Conservation (phyloP, 2,329 filamentous ascomycete species). For the Fusarium sp. region DNA sequence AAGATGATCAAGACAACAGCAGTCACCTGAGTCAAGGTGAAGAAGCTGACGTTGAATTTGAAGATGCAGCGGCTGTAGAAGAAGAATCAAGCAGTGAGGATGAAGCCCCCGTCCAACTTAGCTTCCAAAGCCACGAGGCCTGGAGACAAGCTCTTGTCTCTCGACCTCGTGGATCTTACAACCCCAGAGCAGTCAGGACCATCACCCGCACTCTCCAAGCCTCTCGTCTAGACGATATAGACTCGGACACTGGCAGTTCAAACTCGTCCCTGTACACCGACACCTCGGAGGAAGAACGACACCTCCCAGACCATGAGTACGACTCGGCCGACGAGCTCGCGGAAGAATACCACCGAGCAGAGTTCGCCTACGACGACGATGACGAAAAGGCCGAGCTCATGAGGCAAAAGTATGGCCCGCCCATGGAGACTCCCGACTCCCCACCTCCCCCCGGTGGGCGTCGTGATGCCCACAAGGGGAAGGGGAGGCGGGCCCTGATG, state of each 20-base stretch:
- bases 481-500: slow-evolving; percentile 2
- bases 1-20: neutral
- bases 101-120: neutral
- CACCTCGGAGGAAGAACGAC: neutral
- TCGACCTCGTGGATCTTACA: neutral
- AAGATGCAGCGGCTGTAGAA: neutral
- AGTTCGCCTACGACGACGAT: neutral
- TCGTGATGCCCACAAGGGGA: neutral
- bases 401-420: neutral
- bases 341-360: neutral
- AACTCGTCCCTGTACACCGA: neutral
- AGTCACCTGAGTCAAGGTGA: neutral
- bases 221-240: neutral
- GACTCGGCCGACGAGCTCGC: neutral
- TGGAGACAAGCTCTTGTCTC: neutral
- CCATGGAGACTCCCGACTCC: neutral
- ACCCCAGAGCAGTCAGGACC: neutral
- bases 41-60: neutral
- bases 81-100: neutral
- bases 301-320: neutral
- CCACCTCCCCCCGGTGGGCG: neutral
- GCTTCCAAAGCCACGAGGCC: neutral
- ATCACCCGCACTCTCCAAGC: neutral
- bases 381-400: slow-evolving; percentile 3
- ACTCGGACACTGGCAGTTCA: neutral